Evolutionary conservation across 305 asterid species (phyloP), one percentile per base, ranked within the genome.

Genomic region (Salvia sclarea): DNA sequence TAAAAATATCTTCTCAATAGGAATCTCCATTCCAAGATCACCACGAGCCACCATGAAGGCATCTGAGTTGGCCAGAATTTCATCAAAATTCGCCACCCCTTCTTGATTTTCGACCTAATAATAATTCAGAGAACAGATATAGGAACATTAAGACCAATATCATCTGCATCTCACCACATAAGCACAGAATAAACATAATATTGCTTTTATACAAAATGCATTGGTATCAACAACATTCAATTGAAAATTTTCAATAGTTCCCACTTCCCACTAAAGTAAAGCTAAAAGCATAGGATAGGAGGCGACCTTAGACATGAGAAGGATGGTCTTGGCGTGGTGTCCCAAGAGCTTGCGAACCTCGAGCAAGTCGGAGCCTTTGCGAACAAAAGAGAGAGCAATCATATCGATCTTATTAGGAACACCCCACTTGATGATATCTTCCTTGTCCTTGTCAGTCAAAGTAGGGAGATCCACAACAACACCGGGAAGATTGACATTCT

Each of bases 41-140:
- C 95, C 89, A 66, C 91, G 62, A 28, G 91, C 92, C 49, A 88
- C 96, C 96, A 88, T 88, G 67, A 88, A 86, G 30, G 93, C 92
- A 55, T 88, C 93, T 14, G 93, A 80, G 60, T 86, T 82, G 61
- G 82, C 84, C 12, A 86, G 81, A 67, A 88, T 86, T 9, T 88
- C 96, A 71, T 88, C 96, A 59, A 88, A 84, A 74, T 88, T 86
- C 5, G 89, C 93, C 75, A 88, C 89, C 20, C 96, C 96, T 78
- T 88, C 91, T 79, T 86, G 91, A 69, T 88, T 88, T 66, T 88
- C 96, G 64, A 86, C 91, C 93, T 88, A 55, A 17, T 41, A 5
- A 2, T 47, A 28, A 28, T 28, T 24, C 31, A 20, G 7, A 8
- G 3, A 24, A 28, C 31, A 20, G 7, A 8, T 3, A 24, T 21